Base-by-base conservation (phyloP, 305 asterid species). In the Rubia peregrina region DNA sequence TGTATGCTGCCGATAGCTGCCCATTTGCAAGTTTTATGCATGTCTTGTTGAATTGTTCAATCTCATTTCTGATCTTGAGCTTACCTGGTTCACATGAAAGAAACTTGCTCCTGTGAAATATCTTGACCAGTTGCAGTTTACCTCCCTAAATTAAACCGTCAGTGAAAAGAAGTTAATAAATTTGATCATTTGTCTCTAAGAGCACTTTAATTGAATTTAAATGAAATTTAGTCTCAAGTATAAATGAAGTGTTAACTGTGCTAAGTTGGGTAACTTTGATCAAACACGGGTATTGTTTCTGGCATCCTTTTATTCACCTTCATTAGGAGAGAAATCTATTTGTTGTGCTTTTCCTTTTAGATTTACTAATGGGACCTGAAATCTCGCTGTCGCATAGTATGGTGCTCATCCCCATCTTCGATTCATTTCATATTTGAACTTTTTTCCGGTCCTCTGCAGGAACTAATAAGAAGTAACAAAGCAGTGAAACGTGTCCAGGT, bases 401-500 rank as follows among this genome's bases (percentile, higher is more conserved):
- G 9, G 22, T 6, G 59, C 59, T 21, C 63, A 9, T 33, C 16
- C 9, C 13, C 30, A 16, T 65, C 24, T 13, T 43, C 16, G 6
- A 12, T 38, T 65, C 17, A 64, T 53, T 53, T 71, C 43, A 68
- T 30, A 36, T 9, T 19, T 17, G 61, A 48, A 17, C 46, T 68
- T 33, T 21, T 41, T 62, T 68, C 13, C 41, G 22, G 3, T 33
- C 14, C 36, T 57, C 21, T 26, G 69, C 89, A 91, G 97, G 91
- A 76, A 51, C 76, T 76, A 30, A 66, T 74, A 70, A 84, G 81
- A 65, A 77, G 80, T 69, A 86, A 69, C 63, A 73, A 75, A 22
- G 85, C 78, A 3, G 74, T 71, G 49, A 83, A 84, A 82, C 88
- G 69, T 74, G 82, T 87, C 65, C 85, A 74, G 74, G 87, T 79